Evolutionary conservation across 345 rosid species (phyloP), one percentile per base, ranked within the genome.

Genomic region (Boechera stricta): DNA sequence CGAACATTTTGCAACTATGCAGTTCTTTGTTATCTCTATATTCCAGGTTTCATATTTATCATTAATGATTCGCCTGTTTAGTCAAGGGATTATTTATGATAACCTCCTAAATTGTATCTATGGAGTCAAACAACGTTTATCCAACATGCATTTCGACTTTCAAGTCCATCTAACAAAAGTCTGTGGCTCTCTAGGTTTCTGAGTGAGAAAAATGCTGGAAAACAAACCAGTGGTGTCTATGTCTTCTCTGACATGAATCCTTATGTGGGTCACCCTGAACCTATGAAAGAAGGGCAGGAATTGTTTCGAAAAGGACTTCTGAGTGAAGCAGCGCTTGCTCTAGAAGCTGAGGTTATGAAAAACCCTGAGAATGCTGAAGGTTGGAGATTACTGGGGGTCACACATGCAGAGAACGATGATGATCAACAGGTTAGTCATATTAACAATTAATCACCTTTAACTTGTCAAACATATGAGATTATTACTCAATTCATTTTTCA

Each of bases 231-330:
- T 82, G 98, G 95, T 71, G 96, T 87, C 6, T 96, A 96, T 72
- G 97, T 93, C 78, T 96, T 96, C 76, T 93, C 99, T 45, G 99
- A 96, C 77, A 84, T 96, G 98, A 96, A 96, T 83, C 99, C 99
- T 29, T 96, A 96, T 83, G 98, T 91, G 74, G 99, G 99, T 71
- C 99, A 91, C 71, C 93, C 91, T 6, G 91, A 91, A 77, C 99
- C 99, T 21, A 82, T 96, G 78, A 93, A 91, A 84, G 98, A 96
- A 85, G 99, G 99, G 39, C 97, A 84, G 76, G 99, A 92, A 29
- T 85, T 92, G 81, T 95, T 95, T 76, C 93, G 96, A 67, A 95
- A 87, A 85, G 99, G 99, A 64, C 99, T 96, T 79, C 86, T 96
- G 67, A 93, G 99, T 85, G 99, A 96, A 86, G 98, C 99, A 69